Conservation (phyloP, 129 eudicot species). For the Centaurea solstitialis region DNA sequence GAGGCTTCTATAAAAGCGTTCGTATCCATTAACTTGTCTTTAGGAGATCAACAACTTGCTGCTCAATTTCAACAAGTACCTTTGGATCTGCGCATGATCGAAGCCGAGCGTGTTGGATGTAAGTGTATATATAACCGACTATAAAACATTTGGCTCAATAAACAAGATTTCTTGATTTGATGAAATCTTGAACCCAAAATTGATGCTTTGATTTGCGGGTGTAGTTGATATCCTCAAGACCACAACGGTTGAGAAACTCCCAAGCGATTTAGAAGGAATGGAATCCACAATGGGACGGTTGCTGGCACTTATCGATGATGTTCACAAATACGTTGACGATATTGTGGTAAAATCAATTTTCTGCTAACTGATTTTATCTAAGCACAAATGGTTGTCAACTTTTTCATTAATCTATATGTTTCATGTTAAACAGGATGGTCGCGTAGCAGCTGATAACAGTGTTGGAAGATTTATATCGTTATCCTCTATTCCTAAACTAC, state of each 20-base stretch:
- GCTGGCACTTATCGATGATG: slow-evolving; percentile 58
- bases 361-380: background rate
- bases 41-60: too few species aligned
- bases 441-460: slow-evolving; percentile 70
- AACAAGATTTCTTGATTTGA: background rate
- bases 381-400: background rate
- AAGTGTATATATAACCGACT: too few species aligned
- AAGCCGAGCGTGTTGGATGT: too few species aligned
- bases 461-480: slow-evolving; percentile 73
- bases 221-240: slow-evolving; percentile 68
- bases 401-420: background rate
- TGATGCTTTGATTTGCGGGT: background rate
- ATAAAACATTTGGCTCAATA: background rate
- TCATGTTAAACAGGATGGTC: slow-evolving; percentile 57
- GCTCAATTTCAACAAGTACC: too few species aligned
- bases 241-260: slow-evolving; percentile 63
- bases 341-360: slow-evolving; percentile 55
- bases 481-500: slow-evolving; percentile 69
- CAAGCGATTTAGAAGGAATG: slow-evolving; percentile 81
- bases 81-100: too few species aligned
- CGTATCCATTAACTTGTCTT: too few species aligned
- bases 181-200: background rate
- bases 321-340: slow-evolving; percentile 73
- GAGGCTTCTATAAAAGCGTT: too few species aligned
- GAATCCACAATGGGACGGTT: slow-evolving; percentile 64